These are phyloP conservation scores for Tremellales sp. DNA, from an alignment of 1,284 basidiomycete genomes.

Conservation along the genomic window DNA sequence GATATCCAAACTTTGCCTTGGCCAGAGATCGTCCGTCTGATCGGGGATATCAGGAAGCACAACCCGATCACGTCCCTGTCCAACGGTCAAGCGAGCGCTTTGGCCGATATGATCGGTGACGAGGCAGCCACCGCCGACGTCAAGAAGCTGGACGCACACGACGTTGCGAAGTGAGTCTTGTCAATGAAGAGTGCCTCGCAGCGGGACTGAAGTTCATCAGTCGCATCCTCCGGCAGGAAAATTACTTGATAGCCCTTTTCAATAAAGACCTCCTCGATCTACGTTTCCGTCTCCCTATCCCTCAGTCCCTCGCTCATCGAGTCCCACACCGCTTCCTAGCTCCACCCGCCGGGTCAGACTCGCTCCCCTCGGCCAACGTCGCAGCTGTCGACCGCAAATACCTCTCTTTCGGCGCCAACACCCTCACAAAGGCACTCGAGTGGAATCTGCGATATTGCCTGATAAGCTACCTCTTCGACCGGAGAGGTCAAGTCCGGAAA, in stretches of 20 bases:
- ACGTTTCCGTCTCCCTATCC: conserved; percentile 65
- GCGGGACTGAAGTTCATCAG: conserved; percentile 14
- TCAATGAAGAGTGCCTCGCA: conserved; percentile 52
- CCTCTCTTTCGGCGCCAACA: conserved; percentile 44
- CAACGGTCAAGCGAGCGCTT: conserved; percentile 50
- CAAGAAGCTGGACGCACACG: conserved; percentile 87
- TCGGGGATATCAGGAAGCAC: conserved; percentile 81
- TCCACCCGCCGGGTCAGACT: conserved; percentile 13
- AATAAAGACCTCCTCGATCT: conserved; percentile 94
- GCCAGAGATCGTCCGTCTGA: conserved; percentile 87
- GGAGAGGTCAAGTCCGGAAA: conserved; percentile 78
- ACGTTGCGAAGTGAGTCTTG: conserved; percentile 52
- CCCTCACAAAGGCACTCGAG: conserved; percentile 80
- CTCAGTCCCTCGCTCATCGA: conserved; percentile 46
- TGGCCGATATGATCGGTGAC: conserved; percentile 33
- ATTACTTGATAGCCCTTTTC: conserved; percentile 95
- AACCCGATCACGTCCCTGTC: conserved; percentile 77
- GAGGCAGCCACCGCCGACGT: conserved; percentile 41
- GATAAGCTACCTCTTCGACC: conserved; percentile 89
- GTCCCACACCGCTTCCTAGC: conserved; percentile 30
- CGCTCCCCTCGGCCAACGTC: conserved; percentile 26
- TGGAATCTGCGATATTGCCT: conserved; percentile 96
- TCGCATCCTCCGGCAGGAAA: conserved; percentile 94
- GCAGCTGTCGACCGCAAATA: conserved; percentile 21
- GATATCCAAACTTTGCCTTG: conserved; percentile 97